Evolutionary conservation across 176 grass and related monocot genomes (phyloP).

Genomic region (Paspalum notatum): DNA sequence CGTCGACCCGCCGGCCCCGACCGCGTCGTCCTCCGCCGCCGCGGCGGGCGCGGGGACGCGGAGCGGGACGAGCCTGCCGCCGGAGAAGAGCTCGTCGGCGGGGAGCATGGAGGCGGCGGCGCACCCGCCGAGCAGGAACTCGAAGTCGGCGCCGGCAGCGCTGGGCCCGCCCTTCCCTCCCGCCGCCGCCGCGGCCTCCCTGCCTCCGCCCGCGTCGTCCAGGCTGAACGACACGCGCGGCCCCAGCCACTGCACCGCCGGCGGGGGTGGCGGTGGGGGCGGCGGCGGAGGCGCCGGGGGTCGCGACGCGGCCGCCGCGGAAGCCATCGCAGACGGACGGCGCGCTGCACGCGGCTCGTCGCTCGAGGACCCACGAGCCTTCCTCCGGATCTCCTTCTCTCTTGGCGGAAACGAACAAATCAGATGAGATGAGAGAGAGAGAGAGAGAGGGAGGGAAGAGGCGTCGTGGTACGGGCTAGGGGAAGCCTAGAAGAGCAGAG

Average conservation of each 20-base stretch:
- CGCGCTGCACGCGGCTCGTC: no score
- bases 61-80: slow-evolving; percentile 81
- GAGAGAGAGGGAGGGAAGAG: not conserved
- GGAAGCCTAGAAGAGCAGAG: no score
- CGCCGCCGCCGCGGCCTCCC: not conserved
- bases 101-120: slow-evolving; percentile 69
- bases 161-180: slow-evolving; percentile 27
- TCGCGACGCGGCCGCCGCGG: slow-evolving; percentile 54
- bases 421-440: not conserved
- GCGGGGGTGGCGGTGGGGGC: not conserved
- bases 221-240: slow-evolving; percentile 88
- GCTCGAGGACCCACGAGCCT: no score
- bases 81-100: slow-evolving; percentile 94
- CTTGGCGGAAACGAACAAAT: slow-evolving; percentile 29
- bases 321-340: slow-evolving; percentile 21
- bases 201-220: slow-evolving; percentile 41
- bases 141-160: slow-evolving; percentile 64
- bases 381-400: not conserved
- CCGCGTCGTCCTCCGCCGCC: no score
- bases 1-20: no score
- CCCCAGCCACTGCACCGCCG: slow-evolving; percentile 57
- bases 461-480: slow-evolving; percentile 20
- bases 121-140: slow-evolving; percentile 72
- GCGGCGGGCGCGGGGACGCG: slow-evolving; percentile 31
- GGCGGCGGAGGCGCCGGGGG: slow-evolving; percentile 50